Evolutionary conservation across 768 basidiomycete genomes (phyloP).

Genomic region (Cytidiella melzeri): DNA sequence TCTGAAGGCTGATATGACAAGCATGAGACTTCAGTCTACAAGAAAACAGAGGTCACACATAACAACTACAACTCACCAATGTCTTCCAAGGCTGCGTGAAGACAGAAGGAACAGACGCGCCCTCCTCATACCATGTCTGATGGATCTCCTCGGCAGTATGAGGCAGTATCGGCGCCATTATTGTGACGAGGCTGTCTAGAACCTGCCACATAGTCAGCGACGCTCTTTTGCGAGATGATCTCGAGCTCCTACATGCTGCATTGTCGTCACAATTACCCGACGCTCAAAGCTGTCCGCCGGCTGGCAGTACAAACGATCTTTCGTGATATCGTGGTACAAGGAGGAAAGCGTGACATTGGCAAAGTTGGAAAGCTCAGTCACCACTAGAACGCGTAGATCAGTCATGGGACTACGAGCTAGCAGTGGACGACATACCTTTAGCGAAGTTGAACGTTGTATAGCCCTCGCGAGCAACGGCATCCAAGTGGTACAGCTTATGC

Average conservation of each 20-base stretch:
- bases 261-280: constrained; percentile 59
- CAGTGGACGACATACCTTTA: constrained; percentile 46
- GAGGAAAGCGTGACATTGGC: constrained; percentile 82
- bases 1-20: constrained; percentile 36
- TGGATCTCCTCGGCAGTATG: constrained; percentile 90
- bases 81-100: constrained; percentile 67
- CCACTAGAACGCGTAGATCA: constrained; percentile 41
- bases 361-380: constrained; percentile 68
- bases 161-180: constrained; percentile 83
- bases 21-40: too few relatives aligned
- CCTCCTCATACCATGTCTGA: constrained; percentile 24
- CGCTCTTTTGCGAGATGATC: constrained; percentile 31
- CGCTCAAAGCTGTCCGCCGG: constrained; percentile 44
- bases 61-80: constrained; percentile 48
- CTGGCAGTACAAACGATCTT: constrained; percentile 85
- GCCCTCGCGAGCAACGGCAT: constrained; percentile 56
- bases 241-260: constrained; percentile 50
- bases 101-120: constrained; percentile 43
- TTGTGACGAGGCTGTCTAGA: constrained; percentile 56
- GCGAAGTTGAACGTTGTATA: constrained; percentile 79
- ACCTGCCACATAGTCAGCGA: constrained; percentile 36
- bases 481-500: constrained; percentile 73
- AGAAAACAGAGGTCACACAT: too few relatives aligned
- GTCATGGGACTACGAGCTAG: background rate
- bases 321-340: constrained; percentile 87